phyloP scores from a whole-genome alignment of 352 stramenopile genomes.

The Pythium rishiriense region DNA sequence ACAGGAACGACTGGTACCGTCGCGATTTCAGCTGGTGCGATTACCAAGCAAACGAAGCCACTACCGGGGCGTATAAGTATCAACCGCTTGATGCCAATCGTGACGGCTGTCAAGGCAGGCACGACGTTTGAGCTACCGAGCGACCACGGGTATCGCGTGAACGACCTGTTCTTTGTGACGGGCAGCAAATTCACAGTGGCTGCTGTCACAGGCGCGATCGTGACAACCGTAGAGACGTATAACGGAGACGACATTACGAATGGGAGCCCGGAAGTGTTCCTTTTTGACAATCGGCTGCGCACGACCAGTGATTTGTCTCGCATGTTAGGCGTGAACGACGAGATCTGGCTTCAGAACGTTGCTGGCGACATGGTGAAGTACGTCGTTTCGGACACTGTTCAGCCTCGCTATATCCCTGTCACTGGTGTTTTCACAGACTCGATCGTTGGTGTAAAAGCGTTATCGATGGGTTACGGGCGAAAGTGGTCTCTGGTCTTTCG shows the following conservation, averaged over 20 bases:
- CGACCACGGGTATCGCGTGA: conserved; percentile 37
- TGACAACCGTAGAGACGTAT: conserved; percentile 44
- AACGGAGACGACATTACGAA: conserved; percentile 32
- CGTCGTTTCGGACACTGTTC: conserved; percentile 26
- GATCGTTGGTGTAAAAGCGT: conserved; percentile 38
- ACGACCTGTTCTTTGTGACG: conserved; percentile 43
- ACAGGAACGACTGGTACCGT: conserved; percentile 16
- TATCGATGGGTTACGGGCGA: conserved; percentile 44
- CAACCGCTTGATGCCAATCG: conserved; percentile 40
- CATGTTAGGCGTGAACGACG: conserved; percentile 37
- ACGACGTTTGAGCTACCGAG: conserved; percentile 43
- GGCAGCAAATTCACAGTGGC: conserved; percentile 39
- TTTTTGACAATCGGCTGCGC: conserved; percentile 66
- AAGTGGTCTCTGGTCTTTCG: conserved; percentile 73
- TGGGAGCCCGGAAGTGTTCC: conserved; percentile 35
- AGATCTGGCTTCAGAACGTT: conserved; percentile 53
- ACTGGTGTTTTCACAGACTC: conserved; percentile 44
- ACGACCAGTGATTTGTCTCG: conserved; percentile 56
- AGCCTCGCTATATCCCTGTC: conserved; percentile 44
- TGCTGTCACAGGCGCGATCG: conserved; percentile 20
- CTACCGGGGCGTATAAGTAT: conserved; percentile 56
- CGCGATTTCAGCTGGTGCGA: conserved; percentile 42
- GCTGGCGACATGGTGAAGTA: conserved; percentile 55
- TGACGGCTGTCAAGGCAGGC: conserved; percentile 35
- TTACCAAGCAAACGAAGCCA: conserved; percentile 51